These are phyloP conservation scores for Penicillium sp. DNA, from an alignment of 2,329 filamentous ascomycete genomes.

Conservation along the genomic window DNA sequence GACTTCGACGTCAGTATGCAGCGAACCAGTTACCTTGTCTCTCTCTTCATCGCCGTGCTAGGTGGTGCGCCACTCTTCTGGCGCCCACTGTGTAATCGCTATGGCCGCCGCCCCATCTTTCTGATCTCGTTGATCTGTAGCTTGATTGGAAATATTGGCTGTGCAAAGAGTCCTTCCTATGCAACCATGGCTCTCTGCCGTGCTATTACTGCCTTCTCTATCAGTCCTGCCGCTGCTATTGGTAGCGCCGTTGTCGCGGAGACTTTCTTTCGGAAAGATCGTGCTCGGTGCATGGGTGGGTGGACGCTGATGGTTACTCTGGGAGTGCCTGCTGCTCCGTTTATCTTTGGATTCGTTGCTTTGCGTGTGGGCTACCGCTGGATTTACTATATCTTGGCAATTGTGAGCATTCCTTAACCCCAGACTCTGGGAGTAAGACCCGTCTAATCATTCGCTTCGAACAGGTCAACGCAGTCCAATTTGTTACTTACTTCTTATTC, in stretches of 20 bases:
- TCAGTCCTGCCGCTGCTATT: constrained; percentile 51
- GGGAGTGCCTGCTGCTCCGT: constrained; percentile 42
- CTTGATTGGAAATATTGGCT: constrained; percentile 52
- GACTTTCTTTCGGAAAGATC: constrained; percentile 53
- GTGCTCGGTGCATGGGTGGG: constrained; percentile 54
- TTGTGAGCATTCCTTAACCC: constrained; percentile 34
- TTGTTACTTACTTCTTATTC: constrained; percentile 56
- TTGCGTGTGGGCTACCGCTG: constrained; percentile 54
- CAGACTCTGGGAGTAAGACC: background rate
- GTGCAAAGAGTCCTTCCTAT: constrained; percentile 50
- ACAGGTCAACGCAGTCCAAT: constrained; percentile 55
- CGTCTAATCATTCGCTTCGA: background rate
- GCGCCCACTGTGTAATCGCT: constrained; percentile 53
- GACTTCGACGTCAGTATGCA: constrained; percentile 52
- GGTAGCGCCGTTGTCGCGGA: constrained; percentile 56
- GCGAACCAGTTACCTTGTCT: constrained; percentile 53
- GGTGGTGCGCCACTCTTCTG: constrained; percentile 55
- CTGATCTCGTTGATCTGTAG: constrained; percentile 50
- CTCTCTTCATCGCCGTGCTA: constrained; percentile 53
- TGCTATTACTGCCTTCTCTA: constrained; percentile 53
- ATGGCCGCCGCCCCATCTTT: constrained; percentile 54
- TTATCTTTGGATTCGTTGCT: constrained; percentile 43
- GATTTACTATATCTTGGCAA: constrained; percentile 58
- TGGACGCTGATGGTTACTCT: constrained; percentile 54
- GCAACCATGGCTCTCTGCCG: constrained; percentile 50